Conservation (phyloP, 768 basidiomycete species). For the Termitomyces sp. region DNA sequence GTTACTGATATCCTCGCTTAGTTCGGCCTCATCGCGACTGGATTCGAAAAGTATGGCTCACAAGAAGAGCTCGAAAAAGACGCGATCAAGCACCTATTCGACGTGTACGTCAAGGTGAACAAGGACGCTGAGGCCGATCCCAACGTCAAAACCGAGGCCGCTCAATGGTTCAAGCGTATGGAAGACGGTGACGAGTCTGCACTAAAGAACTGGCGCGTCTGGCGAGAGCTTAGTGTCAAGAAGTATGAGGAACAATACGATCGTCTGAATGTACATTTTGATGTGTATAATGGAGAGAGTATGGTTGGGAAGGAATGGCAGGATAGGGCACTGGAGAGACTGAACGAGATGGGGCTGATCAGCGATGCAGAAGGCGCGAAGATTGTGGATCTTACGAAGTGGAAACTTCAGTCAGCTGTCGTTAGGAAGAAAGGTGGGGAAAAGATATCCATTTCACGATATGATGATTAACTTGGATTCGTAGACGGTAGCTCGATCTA, state of each 20-base stretch:
- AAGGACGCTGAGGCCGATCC: slow-evolving; percentile 73
- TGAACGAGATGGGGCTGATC: slow-evolving; percentile 71
- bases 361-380: slow-evolving; percentile 78
- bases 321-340: slow-evolving; percentile 59
- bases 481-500: slow-evolving; percentile 92
- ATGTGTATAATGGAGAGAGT: slow-evolving; percentile 90
- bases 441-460: background rate
- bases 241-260: slow-evolving; percentile 89
- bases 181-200: slow-evolving; percentile 87
- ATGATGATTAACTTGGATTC: background rate
- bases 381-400: slow-evolving; percentile 81
- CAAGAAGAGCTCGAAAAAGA: slow-evolving; percentile 79
- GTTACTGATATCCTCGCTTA: slow-evolving; percentile 20
- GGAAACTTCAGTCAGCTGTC: slow-evolving; percentile 89
- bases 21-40: slow-evolving; percentile 86
- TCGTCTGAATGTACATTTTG: slow-evolving; percentile 85
- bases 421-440: slow-evolving; percentile 74
- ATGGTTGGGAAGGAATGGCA: slow-evolving; percentile 69
- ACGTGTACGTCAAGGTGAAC: slow-evolving; percentile 94
- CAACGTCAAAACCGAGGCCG: slow-evolving; percentile 68
- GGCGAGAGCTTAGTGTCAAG: slow-evolving; percentile 87
- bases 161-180: slow-evolving; percentile 90
- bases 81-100: slow-evolving; percentile 91
- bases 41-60: slow-evolving; percentile 89
- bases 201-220: slow-evolving; percentile 84